Evolutionary conservation across 495 filamentous ascomycete genomes (phyloP), one percentile per base, ranked within the genome.

Genomic region (Achaetomiella virescens): DNA sequence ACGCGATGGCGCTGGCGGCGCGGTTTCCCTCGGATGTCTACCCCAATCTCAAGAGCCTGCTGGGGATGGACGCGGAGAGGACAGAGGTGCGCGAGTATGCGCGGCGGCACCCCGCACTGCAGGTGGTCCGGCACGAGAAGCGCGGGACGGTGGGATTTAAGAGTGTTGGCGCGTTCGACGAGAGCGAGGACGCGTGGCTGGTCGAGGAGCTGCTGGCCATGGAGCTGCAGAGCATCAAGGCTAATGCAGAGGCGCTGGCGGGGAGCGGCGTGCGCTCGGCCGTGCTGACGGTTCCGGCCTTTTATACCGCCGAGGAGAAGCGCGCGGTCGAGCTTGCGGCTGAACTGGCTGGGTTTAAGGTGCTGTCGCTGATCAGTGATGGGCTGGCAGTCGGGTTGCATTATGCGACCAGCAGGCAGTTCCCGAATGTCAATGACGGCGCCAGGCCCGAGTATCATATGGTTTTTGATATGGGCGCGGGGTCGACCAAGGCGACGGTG

Each of bases 391-490:
- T 97, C 42, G 93, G 90, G 2, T 70, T 99, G 51, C 93, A 99
- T 70, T 99, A 97, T 68, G 93, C 93, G 18, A 97, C 89, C 15
- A 86, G 81, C 62, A 81, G 93, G 61, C 89, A 84, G 20, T 99
- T 99, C 72, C 89, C 90, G 15, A 88, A 78, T 57, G 75, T 95
- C 36, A 87, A 81, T 40, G 85, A 92, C 52, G 91, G 90, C 43
- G 85, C 84, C 61, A 91, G 89, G 75, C 88, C 93, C 3, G 93
- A 99, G 69, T 81, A 87, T 63, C 90, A 99, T 66, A 76, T 99
- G 65, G 82, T 99, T 17, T 97, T 90, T 61, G 95, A 99, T 63
- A 97, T 97, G 91, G 93, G 93, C 55, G 93, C 93, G 63, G 93
- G 93, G 9, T 95, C 90, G n/a, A 89, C 95, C 15, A 95, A 90